Evolutionary conservation across 1,284 basidiomycete species (phyloP).

Genomic region (Marasmius fiardii): DNA sequence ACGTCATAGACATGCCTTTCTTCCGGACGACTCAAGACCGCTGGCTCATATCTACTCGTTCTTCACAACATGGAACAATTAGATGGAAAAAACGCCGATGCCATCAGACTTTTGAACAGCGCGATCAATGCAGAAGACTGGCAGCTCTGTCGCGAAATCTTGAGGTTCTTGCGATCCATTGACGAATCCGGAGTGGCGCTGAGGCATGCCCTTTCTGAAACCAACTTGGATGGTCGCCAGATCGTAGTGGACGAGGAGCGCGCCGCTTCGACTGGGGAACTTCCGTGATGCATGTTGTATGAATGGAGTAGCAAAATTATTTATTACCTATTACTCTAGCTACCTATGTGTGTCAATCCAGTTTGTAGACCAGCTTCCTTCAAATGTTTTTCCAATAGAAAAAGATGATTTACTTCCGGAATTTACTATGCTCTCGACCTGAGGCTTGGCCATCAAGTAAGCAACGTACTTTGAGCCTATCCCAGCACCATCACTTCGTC

Average conservation of each 20-base stretch:
- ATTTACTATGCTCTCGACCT: no score
- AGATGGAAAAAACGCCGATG: slow-evolving; percentile 78
- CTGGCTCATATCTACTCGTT: slow-evolving; percentile 91
- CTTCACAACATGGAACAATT: slow-evolving; percentile 91
- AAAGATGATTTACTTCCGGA: no score
- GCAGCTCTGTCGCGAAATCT: slow-evolving; percentile 82
- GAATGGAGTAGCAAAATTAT: no score
- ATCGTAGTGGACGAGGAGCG: neutral
- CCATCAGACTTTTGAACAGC: slow-evolving; percentile 70
- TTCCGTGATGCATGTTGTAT: no score
- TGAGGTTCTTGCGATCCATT: slow-evolving; percentile 90
- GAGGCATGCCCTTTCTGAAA: slow-evolving; percentile 50
- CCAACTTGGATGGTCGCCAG: slow-evolving; percentile 23
- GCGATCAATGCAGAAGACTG: slow-evolving; percentile 76
- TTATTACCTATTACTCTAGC: no score
- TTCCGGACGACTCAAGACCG: slow-evolving; percentile 79
- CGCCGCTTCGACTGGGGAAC: neutral
- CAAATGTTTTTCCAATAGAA: no score
- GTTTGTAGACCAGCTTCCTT: no score
- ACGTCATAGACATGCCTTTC: slow-evolving; percentile 67
- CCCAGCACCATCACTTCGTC: no score
- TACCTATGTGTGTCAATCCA: no score
- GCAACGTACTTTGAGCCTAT: no score
- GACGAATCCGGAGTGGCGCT: slow-evolving; percentile 82
- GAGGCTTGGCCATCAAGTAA: no score